phyloP scores from a whole-genome alignment of 495 filamentous ascomycete species.

The Hypoxylon perforatum region DNA sequence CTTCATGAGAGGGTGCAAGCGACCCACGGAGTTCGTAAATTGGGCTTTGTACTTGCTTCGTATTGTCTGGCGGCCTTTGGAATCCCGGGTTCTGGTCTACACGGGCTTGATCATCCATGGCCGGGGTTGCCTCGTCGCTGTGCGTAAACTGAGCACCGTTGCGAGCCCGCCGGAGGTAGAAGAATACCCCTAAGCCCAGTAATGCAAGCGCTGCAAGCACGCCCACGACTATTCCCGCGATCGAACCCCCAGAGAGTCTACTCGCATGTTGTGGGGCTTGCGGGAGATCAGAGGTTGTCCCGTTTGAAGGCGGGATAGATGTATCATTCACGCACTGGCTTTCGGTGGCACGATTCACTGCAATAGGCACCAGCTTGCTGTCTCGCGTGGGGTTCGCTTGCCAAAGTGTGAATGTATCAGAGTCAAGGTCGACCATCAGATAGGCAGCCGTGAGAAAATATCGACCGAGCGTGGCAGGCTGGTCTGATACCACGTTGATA shows the following conservation, averaged over 20 bases:
- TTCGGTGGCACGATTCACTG: not conserved
- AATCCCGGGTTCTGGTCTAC: not conserved
- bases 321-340: not conserved
- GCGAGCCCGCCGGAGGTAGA: slow-evolving; percentile 3
- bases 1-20: not conserved
- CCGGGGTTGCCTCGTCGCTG: not conserved
- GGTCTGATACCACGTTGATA: slow-evolving; percentile 39
- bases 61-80: not conserved
- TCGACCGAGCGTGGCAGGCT: slow-evolving; percentile 49
- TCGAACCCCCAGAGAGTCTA: not conserved
- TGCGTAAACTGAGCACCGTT: not conserved
- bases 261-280: not conserved
- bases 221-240: slow-evolving; percentile 7
- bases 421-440: slow-evolving; percentile 51
- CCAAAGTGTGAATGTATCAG: slow-evolving; percentile 42
- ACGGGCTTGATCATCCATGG: not conserved
- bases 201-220: not conserved
- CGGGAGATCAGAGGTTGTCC: not conserved
- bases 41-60: not conserved
- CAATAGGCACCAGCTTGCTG: not conserved
- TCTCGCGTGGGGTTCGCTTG: slow-evolving; percentile 30
- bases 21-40: slow-evolving; percentile 1
- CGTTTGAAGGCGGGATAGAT: not conserved
- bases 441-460: slow-evolving; percentile 56
- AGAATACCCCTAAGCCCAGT: not conserved